A percentile compares a stretch with the other conserved stretches of the same genome.
phyloP scores from a whole-genome alignment of 2,329 filamentous ascomycete species.

The Juglanconis juglandina region DNA sequence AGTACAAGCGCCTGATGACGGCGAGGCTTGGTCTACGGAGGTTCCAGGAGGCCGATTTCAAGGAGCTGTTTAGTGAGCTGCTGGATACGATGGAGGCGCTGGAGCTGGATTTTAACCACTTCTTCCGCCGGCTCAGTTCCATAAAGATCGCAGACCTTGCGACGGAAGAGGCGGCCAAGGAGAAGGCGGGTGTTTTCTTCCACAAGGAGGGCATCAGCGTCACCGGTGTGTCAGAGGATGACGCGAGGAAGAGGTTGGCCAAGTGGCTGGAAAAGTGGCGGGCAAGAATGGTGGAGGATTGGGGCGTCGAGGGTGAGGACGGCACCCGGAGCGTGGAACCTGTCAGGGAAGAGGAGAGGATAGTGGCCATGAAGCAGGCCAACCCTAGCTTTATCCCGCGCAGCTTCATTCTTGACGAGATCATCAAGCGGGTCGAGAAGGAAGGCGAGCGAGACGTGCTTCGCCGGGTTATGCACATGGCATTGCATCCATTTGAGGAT shows the following conservation, averaged over 20 bases:
- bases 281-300: conserved; percentile 69
- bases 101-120: conserved; percentile 90
- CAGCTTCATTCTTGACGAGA: conserved; percentile 88
- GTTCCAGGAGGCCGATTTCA: conserved; percentile 70
- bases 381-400: conserved; percentile 93
- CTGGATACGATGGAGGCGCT: conserved; percentile 78
- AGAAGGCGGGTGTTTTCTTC: conserved; percentile 73
- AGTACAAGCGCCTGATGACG: conserved; percentile 85
- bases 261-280: conserved; percentile 83
- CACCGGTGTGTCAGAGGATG: conserved; percentile 53
- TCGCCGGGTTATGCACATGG: conserved; percentile 75
- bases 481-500: conserved; percentile 80
- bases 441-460: conserved; percentile 77
- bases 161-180: conserved; percentile 59
- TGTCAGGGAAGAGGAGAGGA: conserved; percentile 58
- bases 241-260: conserved; percentile 64
- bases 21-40: conserved; percentile 71
- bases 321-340: conserved; percentile 29
- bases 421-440: conserved; percentile 86
- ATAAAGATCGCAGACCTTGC: conserved; percentile 61
- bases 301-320: conserved; percentile 49
- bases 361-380: conserved; percentile 72
- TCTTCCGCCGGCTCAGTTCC: conserved; percentile 75
- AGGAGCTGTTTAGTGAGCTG: conserved; percentile 74
- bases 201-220: conserved; percentile 67